Percentiles rank a stretch among this genome's conserved stretches.
phyloP scores from a whole-genome alignment of 805 yeast genomes.

The Candida endomychidarum region DNA sequence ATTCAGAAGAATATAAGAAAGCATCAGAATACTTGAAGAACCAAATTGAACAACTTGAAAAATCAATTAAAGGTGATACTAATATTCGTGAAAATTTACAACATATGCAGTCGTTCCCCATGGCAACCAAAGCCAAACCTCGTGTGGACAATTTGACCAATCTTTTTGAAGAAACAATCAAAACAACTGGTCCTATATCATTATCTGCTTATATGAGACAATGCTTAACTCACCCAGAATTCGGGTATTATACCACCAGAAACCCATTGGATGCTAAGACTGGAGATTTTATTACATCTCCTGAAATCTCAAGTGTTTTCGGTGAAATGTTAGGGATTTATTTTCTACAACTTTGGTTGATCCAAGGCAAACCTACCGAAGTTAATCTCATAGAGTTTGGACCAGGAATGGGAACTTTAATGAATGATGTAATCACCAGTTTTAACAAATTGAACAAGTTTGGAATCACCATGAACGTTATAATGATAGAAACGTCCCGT shows the following conservation, averaged over 20 bases:
- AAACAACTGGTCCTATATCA: constrained; percentile 75
- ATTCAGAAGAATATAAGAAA: constrained; percentile 38
- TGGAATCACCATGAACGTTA: constrained; percentile 39
- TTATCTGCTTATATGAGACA: constrained; percentile 76
- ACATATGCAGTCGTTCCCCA: constrained; percentile 38
- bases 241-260: constrained; percentile 76
- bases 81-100: constrained; percentile 38
- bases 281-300: constrained; percentile 84
- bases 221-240: constrained; percentile 73
- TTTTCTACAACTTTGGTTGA: constrained; percentile 57
- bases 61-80: constrained; percentile 36
- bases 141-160: constrained; percentile 29
- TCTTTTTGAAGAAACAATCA: constrained; percentile 49
- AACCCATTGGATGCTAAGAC: constrained; percentile 61
- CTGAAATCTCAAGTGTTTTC: constrained; percentile 83
- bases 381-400: constrained; percentile 73
- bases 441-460: constrained; percentile 41
- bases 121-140: constrained; percentile 16
- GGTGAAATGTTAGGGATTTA: constrained; percentile 85
- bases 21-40: constrained; percentile 34
- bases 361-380: constrained; percentile 51
- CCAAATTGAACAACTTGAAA: constrained; percentile 33
- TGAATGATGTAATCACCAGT: constrained; percentile 58
- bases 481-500: constrained; percentile 71
- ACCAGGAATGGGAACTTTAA: constrained; percentile 81